These are phyloP conservation scores for Trichophyton verrucosum DNA, from an alignment of 2,329 filamentous ascomycete species.

Conservation along the genomic window DNA sequence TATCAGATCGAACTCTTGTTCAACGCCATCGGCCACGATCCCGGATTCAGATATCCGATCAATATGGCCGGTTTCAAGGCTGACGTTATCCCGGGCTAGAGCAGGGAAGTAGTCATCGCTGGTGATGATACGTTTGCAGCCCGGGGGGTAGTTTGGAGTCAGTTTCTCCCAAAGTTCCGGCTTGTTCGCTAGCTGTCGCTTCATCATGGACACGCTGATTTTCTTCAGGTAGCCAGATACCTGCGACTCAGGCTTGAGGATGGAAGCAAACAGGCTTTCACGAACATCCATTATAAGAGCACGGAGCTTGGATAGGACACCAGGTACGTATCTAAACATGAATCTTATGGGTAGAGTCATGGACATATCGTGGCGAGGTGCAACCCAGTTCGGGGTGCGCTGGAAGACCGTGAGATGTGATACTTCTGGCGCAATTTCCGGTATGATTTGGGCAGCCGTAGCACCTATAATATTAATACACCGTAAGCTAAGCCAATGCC, in stretches of 20 bases:
- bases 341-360: conserved; percentile 33
- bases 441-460: conserved; percentile 47
- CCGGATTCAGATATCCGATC: conserved; percentile 35
- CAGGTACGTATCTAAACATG: conserved; percentile 40
- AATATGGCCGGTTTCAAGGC: conserved; percentile 41
- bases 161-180: conserved; percentile 43
- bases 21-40: conserved; percentile 34
- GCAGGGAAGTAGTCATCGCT: conserved; percentile 46
- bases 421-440: conserved; percentile 42
- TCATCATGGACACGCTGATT: conserved; percentile 29
- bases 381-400: conserved; percentile 47
- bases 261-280: conserved; percentile 37
- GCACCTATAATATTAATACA: conserved; percentile 30
- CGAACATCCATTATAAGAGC: conserved; percentile 44
- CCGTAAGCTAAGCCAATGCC: not conserved
- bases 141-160: conserved; percentile 42
- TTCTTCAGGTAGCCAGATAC: conserved; percentile 32
- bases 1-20: conserved; percentile 43
- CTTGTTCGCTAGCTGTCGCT: conserved; percentile 36
- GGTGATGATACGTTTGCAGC: conserved; percentile 45
- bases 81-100: conserved; percentile 36
- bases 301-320: conserved; percentile 39
- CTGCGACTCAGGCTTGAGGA: conserved; percentile 28
- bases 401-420: conserved; percentile 44
- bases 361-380: conserved; percentile 40